phyloP scores from a whole-genome alignment of 140 eudicot genomes.

The Senecio squalidus region DNA sequence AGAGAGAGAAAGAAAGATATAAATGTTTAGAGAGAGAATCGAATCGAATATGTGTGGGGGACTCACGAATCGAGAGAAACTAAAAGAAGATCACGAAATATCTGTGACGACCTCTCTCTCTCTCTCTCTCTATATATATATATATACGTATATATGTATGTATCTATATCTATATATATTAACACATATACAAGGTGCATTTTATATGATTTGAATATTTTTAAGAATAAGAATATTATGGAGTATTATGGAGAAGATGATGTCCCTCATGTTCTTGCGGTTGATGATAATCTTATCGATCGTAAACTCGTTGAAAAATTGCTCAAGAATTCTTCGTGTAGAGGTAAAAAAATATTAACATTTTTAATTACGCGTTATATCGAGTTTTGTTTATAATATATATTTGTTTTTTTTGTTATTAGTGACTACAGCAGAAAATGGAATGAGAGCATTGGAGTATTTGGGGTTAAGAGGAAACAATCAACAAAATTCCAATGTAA shows the following conservation, averaged over 20 bases:
- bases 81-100: conserved; percentile 67
- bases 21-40: neutral
- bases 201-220: neutral
- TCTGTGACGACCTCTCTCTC: conserved; percentile 40
- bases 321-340: conserved; percentile 68
- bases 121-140: conserved; percentile 8
- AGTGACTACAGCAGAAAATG: conserved; percentile 91
- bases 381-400: neutral
- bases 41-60: conserved; percentile 27
- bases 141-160: neutral
- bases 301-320: conserved; percentile 69
- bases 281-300: conserved; percentile 78
- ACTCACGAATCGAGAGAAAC: conserved; percentile 40
- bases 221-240: neutral
- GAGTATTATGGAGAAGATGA: conserved; percentile 22
- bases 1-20: conserved; percentile 23
- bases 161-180: too few relatives aligned
- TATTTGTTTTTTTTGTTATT: conserved; percentile 1
- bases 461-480: conserved; percentile 51
- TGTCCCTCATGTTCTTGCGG: conserved; percentile 75
- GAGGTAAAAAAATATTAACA: conserved; percentile 35
- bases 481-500: conserved; percentile 41
- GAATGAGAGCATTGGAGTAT: conserved; percentile 73
- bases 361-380: neutral
- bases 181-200: neutral